Conservation (phyloP, 129 eudicot genomes). For the Tagetes erecta region DNA sequence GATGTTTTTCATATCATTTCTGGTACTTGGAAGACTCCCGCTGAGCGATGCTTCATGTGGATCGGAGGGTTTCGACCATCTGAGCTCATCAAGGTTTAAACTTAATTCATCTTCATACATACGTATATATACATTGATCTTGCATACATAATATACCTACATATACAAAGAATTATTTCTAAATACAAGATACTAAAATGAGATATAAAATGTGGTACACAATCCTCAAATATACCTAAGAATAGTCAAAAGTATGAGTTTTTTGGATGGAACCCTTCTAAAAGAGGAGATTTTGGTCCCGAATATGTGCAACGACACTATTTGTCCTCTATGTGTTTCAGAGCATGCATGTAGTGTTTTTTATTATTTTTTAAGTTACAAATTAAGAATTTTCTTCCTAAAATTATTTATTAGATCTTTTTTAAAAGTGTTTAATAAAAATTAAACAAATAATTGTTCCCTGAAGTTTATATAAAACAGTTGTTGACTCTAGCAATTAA, state of each 20-base stretch:
- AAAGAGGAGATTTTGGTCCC: slow-evolving; percentile 28
- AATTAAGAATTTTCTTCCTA: background rate
- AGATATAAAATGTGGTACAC: slow-evolving; percentile 30
- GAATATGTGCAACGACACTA: slow-evolving; percentile 14
- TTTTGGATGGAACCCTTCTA: slow-evolving; percentile 34
- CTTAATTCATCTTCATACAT: background rate
- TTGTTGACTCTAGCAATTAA: too few species aligned
- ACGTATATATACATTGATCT: background rate
- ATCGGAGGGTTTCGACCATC: slow-evolving; percentile 98
- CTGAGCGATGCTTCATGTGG: slow-evolving; percentile 99
- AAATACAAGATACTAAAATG: slow-evolving; percentile 21
- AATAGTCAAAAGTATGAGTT: slow-evolving; percentile 35
- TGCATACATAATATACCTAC: background rate
- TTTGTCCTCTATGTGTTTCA: slow-evolving; percentile 38
- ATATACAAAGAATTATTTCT: background rate
- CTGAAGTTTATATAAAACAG: too few species aligned
- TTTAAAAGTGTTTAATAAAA: background rate
- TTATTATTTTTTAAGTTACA: background rate
- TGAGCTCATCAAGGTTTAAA: slow-evolving; percentile 73
- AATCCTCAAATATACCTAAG: slow-evolving; percentile 29
- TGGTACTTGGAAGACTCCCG: slow-evolving; percentile 96
- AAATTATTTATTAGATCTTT: background rate
- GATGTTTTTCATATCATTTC: slow-evolving; percentile 91
- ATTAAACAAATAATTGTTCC: background rate
- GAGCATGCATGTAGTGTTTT: slow-evolving; percentile 4